Base-by-base conservation (phyloP, 495 filamentous ascomycete species). In the Xylaria cubensis region DNA sequence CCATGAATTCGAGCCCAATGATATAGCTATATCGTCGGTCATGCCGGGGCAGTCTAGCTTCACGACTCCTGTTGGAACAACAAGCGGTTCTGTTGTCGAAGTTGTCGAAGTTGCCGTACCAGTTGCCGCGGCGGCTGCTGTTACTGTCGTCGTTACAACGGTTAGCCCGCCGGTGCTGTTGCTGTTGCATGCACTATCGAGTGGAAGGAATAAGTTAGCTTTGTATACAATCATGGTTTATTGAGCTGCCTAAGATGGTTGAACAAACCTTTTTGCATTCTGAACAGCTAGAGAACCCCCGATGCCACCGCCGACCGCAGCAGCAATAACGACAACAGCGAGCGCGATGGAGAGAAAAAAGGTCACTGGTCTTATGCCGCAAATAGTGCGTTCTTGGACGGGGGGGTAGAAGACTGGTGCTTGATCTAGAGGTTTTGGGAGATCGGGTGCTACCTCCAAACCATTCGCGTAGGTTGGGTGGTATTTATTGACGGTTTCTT, bases 221-320 rank as follows among this genome's bases (percentile, higher is more conserved):
- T 42, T 6, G 8, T 39, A 41, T 29, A 4, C 46, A 4, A 36
- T 24, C 12, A 29, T 9, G 62, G 4, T 2, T 29, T 46, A 42
- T n/a, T 10, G 62, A 17, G 24, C 10, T 46, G 19, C 41, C 1
- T 24, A 32, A 1, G 24, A 66, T 4, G 17, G 24, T 41, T 15
- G 34, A 50, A 61, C 67, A 51, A 61, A 75, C 75, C 48, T 72
- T 36, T 72, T 76, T 21, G 74, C 76, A 56, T 74, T 74, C 17
- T 74, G 53, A 17, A 78, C 76, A 21, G 76, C 76, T 59, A 76
- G 2, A 6, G 66, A 72, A 46, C 76, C 76, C 19, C 76, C 76
- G 12, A 78, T 71, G 0, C 74, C 76, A 24, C 76, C 76, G 3
- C 76, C 76, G 0, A 78, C 55, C 5, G 64, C 74, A 3, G 76